These are phyloP conservation scores for Pseudohalonectria lignicola DNA, from an alignment of 2,329 filamentous ascomycete species.

Conservation along the genomic window DNA sequence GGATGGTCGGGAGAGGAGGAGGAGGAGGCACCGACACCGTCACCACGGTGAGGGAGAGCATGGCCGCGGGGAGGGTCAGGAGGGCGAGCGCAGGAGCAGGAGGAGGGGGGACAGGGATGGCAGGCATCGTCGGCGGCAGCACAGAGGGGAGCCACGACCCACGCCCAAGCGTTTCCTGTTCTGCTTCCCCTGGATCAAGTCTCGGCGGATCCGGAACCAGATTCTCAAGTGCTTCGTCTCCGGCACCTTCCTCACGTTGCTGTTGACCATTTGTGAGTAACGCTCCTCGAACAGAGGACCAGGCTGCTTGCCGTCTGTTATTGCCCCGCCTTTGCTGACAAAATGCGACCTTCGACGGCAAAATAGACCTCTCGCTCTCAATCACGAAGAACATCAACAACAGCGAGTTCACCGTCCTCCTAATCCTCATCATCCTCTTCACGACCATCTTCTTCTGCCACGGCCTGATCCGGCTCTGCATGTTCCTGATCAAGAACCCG, in stretches of 20 bases:
- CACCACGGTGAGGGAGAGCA: background rate
- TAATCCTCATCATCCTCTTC: slow-evolving; percentile 67
- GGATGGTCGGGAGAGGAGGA: slow-evolving; percentile 22
- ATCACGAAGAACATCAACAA: slow-evolving; percentile 52
- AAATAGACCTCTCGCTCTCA: slow-evolving; percentile 59
- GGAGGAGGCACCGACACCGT: slow-evolving; percentile 4
- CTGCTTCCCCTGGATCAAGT: slow-evolving; percentile 45
- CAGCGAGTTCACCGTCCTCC: slow-evolving; percentile 66
- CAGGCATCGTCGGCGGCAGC: background rate
- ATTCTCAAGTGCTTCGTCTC: slow-evolving; percentile 54
- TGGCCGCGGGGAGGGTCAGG: background rate
- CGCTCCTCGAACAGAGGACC: too few species aligned
- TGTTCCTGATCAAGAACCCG: slow-evolving; percentile 46
- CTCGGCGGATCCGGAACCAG: slow-evolving; percentile 39
- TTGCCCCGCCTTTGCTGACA: background rate
- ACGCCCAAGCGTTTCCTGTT: slow-evolving; percentile 34
- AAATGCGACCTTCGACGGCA: background rate
- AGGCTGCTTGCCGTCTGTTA: too few species aligned
- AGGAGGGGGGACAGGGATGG: background rate
- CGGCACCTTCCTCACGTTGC: slow-evolving; percentile 45
- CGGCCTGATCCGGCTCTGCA: slow-evolving; percentile 60
- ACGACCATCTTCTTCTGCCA: slow-evolving; percentile 74
- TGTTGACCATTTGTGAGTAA: slow-evolving; percentile 56
- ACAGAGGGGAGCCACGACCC: slow-evolving; percentile 6
- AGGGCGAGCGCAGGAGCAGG: background rate